Conservation (phyloP, 192 early-diverging fungal genomes). For the Globomyces pollinis-pini region DNA sequence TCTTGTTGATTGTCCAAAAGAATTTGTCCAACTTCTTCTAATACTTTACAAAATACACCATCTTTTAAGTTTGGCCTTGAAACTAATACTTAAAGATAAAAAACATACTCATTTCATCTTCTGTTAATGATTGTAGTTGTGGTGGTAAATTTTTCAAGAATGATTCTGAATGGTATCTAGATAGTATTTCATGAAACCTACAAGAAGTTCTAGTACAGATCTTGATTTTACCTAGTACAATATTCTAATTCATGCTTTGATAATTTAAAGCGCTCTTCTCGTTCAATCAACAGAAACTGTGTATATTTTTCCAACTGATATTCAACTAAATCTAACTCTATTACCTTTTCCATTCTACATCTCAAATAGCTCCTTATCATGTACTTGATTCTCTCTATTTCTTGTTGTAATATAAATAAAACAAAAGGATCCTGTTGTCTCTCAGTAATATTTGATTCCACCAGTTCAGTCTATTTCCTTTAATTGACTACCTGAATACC, state of each 20-base stretch:
- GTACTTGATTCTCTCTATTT: constrained; percentile 14
- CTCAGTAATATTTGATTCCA: background rate
- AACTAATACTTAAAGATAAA: background rate
- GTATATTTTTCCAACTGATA: constrained; percentile 4
- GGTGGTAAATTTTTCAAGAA: constrained; percentile 3
- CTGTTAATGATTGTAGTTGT: background rate
- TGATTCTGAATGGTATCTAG: background rate
- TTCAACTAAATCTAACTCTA: no score
- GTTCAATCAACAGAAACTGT: background rate
- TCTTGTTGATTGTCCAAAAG: background rate
- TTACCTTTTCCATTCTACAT: constrained; percentile 11
- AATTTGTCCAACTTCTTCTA: constrained; percentile 2
- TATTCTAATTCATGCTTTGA: constrained; percentile 5
- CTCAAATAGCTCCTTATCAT: constrained; percentile 10
- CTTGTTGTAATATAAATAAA: constrained; percentile 1
- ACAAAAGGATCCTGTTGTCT: background rate
- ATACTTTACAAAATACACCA: constrained; percentile 1
- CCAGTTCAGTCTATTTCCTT: background rate
- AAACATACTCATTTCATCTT: constrained; percentile 5
- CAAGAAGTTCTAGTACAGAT: no score
- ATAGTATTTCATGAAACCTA: constrained; percentile 1
- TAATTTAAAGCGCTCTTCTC: background rate
- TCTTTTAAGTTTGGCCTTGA: background rate
- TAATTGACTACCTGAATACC: background rate
- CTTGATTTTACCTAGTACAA: no score